Conservation (phyloP, 2,329 filamentous ascomycete species). For the Lasiodiplodia sp. region DNA sequence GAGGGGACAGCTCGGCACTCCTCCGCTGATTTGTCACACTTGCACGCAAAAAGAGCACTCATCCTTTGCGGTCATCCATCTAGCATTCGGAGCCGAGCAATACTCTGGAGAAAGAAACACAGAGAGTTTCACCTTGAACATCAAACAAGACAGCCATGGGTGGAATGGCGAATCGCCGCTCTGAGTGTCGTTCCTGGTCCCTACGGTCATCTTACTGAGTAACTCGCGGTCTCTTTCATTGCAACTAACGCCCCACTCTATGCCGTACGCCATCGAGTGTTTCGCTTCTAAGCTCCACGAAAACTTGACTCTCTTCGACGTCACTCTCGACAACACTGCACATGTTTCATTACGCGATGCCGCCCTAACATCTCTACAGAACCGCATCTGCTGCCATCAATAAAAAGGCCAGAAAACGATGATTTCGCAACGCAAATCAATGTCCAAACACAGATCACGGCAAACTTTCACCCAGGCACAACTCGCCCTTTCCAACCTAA, state of each 20-base stretch:
- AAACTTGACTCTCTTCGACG: conserved; percentile 27
- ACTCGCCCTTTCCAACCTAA: not conserved
- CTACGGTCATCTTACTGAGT: conserved; percentile 18
- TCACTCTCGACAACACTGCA: conserved; percentile 24
- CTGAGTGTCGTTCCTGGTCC: conserved; percentile 33
- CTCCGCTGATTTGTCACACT: conserved; percentile 30
- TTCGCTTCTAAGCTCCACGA: conserved; percentile 21
- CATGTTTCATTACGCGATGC: conserved; percentile 40
- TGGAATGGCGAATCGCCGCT: conserved; percentile 31
- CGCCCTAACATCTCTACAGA: not conserved
- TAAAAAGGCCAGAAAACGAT: not conserved
- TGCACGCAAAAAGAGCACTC: conserved; percentile 29
- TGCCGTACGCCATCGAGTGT: conserved; percentile 8
- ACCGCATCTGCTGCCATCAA: not conserved
- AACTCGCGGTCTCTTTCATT: not conserved
- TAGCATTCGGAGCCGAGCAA: conserved; percentile 32
- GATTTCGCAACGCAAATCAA: not conserved
- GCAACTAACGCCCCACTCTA: conserved; percentile 31
- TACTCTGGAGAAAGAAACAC: conserved; percentile 30
- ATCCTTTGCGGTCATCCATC: conserved; percentile 32
- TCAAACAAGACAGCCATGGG: conserved; percentile 31
- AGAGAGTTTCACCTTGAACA: conserved; percentile 29
- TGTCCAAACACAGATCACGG: not conserved
- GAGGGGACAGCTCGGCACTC: conserved; percentile 25
- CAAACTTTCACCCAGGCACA: not conserved